Evolutionary conservation across 768 basidiomycete species (phyloP).

Genomic region (Pleurotus tuber-regium): DNA sequence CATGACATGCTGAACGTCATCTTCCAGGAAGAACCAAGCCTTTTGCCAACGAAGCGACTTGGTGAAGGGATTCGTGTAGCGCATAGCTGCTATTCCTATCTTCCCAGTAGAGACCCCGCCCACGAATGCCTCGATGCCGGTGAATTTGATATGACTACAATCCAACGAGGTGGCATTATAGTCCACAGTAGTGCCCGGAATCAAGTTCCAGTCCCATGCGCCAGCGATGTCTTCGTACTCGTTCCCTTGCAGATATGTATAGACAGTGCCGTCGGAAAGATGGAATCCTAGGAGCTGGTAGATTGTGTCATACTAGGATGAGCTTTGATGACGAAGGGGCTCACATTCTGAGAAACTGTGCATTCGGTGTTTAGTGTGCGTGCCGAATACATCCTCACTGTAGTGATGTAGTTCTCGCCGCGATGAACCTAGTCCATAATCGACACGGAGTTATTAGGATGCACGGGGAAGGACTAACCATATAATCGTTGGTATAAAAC

Average conservation of each 20-base stretch:
- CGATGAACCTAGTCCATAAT: constrained; percentile 56
- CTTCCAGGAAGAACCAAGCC: constrained; percentile 68
- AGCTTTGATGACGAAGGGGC: constrained; percentile 12
- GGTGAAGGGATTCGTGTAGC: constrained; percentile 63
- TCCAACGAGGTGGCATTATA: constrained; percentile 52
- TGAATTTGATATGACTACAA: constrained; percentile 40
- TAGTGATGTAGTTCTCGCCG: constrained; percentile 54
- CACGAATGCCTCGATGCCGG: constrained; percentile 57
- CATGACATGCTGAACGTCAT: constrained; percentile 64
- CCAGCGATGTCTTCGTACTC: constrained; percentile 75
- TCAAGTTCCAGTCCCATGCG: constrained; percentile 75
- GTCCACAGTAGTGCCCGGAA: constrained; percentile 69
- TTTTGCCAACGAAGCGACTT: constrained; percentile 58
- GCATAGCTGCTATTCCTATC: constrained; percentile 61
- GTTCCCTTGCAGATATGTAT: constrained; percentile 61
- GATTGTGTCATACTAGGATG: background rate
- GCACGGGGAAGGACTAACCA: constrained; percentile 36
- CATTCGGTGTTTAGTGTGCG: constrained; percentile 64
- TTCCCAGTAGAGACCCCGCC: constrained; percentile 61
- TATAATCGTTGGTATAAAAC: constrained; percentile 69
- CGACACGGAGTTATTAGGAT: background rate
- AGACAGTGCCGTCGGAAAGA: constrained; percentile 60
- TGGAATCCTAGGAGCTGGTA: constrained; percentile 67
- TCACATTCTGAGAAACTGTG: constrained; percentile 58
- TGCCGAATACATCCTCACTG: constrained; percentile 61